phyloP scores from a whole-genome alignment of 1,284 basidiomycete genomes.

The Fomitopsis schrenkii region DNA sequence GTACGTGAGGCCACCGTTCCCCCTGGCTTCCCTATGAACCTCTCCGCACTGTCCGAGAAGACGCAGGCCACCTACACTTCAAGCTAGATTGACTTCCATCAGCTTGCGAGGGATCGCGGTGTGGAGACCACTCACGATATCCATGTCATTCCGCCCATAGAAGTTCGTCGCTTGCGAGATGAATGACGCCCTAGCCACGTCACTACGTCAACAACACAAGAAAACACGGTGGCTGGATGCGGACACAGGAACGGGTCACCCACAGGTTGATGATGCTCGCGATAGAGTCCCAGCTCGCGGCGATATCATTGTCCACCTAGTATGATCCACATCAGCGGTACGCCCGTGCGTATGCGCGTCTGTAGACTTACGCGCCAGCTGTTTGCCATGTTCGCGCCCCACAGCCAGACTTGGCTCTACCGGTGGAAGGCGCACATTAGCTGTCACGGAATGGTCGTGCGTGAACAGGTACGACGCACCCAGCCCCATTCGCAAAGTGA shows the following conservation, averaged over 20 bases:
- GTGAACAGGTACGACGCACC: constrained; percentile 23
- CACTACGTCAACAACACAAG: not conserved
- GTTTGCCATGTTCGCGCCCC: constrained; percentile 37
- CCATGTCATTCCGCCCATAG: constrained; percentile 55
- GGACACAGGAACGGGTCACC: not conserved
- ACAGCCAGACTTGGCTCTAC: constrained; percentile 43
- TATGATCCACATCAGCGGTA: not conserved
- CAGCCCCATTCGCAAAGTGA: constrained; percentile 48
- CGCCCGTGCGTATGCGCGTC: not conserved
- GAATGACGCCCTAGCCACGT: constrained; percentile 27
- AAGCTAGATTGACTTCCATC: constrained; percentile 30
- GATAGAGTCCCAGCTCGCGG: constrained; percentile 31
- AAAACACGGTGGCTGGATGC: too few species aligned
- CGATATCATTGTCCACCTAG: constrained; percentile 24
- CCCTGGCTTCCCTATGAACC: constrained; percentile 28
- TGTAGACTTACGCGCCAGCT: constrained; percentile 36
- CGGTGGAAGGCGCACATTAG: not conserved
- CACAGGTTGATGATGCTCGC: constrained; percentile 39
- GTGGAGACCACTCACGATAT: constrained; percentile 38
- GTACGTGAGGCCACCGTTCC: constrained; percentile 49
- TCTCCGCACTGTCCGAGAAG: not conserved
- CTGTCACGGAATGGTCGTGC: not conserved
- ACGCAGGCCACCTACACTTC: constrained; percentile 36
- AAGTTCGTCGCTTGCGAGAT: constrained; percentile 49
- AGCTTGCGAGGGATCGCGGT: not conserved